Evolutionary conservation across 192 early-diverging fungal species (phyloP), one percentile per base, ranked within the genome.

Genomic region (Phycomyces nitens): DNA sequence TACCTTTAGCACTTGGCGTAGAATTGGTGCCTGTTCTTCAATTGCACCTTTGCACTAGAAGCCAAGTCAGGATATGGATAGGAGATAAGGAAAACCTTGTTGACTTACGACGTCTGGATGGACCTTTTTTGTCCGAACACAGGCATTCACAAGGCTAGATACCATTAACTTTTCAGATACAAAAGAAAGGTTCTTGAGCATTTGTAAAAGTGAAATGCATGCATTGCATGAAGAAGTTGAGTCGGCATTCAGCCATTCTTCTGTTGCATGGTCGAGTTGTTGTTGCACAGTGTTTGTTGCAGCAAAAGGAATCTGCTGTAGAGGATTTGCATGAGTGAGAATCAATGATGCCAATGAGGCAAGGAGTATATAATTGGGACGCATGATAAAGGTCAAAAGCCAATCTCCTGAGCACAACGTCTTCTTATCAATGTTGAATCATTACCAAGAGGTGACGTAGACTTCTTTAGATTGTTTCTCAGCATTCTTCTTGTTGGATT

Each of bases 1-100:
- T 22, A 73, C 78, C 21, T 70, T 49, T 62, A 72, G 42, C 1
- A 76, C 66, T 20, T 77, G 54, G 15, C 74, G 58, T 27, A 81
- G 42, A 18, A 77, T 71, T 12, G 79, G 79, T 14, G 74, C 79
- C 58, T 81, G 79, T 44, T 67, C 64, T 52, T 68, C 71, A 21
- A 81, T 72, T 14, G 75, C 50, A 59, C 79, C 79, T 64, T 70
- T 53, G 61, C 79, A 81, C 78, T 80, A 53, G 18, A 18, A 18
- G 20, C 29, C 15, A 57, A 58, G 26, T 44, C 8, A 41, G 34
- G 38, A 38, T 1, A 51, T 6, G 42, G 22, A 40, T 53, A 29
- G n/a, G 42, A 23, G 40, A 55, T 12, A 50, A 38, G 27, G 12
- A 39, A 24, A 52, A 1, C 43, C 24, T 23, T 55, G 15, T 24